These are phyloP conservation scores for Penicillium sp. DNA, from an alignment of 2,329 filamentous ascomycete genomes.

Conservation along the genomic window DNA sequence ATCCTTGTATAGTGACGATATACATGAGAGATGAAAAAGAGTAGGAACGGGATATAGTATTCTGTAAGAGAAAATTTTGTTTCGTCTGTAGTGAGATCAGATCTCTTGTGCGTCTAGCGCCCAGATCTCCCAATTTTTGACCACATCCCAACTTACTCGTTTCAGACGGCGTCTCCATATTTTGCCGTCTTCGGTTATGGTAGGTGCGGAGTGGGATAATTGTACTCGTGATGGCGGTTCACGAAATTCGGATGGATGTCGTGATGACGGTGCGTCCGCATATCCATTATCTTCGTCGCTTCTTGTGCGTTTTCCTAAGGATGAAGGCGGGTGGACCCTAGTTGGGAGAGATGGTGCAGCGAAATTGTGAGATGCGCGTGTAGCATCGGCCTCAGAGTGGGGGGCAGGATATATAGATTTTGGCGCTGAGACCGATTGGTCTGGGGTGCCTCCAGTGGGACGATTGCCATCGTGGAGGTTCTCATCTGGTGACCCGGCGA, in stretches of 20 bases:
- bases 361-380: not conserved
- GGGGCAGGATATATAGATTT: not conserved
- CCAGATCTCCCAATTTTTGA: conserved; percentile 47
- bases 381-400: not conserved
- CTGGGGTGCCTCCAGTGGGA: not conserved
- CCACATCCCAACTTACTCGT: conserved; percentile 41
- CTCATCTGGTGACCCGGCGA: conserved; percentile 3
- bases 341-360: not conserved
- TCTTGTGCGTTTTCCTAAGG: conserved; percentile 27
- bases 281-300: conserved; percentile 15
- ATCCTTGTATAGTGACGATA: not conserved
- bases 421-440: not conserved
- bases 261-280: not conserved
- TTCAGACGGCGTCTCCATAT: conserved; percentile 35
- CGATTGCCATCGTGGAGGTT: not conserved
- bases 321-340: conserved; percentile 15
- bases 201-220: conserved; percentile 9
- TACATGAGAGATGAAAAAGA: not conserved
- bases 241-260: not conserved
- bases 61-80: not conserved
- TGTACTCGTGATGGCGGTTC: not conserved
- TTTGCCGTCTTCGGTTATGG: conserved; percentile 19
- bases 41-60: not conserved
- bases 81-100: not conserved
- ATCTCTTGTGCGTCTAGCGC: conserved; percentile 42